A percentile compares a stretch with the other conserved stretches of the same genome.
Conservation (phyloP, 768 basidiomycete genomes). For the Hericium erinaceus region DNA sequence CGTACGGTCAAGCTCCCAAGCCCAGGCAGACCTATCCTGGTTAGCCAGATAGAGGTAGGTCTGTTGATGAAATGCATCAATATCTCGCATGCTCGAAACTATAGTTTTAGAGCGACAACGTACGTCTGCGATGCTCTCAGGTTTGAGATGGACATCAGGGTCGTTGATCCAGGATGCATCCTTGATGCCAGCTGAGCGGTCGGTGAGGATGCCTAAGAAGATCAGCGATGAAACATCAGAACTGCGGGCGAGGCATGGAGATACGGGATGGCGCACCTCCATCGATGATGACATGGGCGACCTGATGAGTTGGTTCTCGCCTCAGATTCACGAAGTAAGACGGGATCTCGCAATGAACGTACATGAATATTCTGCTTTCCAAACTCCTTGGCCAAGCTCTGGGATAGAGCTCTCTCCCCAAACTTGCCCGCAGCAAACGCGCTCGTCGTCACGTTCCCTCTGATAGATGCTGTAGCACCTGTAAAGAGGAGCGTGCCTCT, state of each 20-base stretch:
- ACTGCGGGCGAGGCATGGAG: too few relatives aligned
- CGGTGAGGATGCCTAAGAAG: conserved; percentile 20
- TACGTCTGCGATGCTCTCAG: conserved; percentile 65
- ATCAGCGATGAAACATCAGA: too few relatives aligned
- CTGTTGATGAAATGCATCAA: conserved; percentile 23
- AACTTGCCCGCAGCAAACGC: conserved; percentile 34
- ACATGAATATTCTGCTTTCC: conserved; percentile 37
- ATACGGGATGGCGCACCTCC: conserved; percentile 31
- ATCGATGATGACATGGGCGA: conserved; percentile 53
- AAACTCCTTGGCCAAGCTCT: conserved; percentile 35
- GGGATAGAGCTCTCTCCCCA: conserved; percentile 31
- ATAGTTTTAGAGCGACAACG: conserved; percentile 6
- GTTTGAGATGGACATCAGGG: conserved; percentile 39
- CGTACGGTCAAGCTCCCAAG: conserved; percentile 76
- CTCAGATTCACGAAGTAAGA: neutral
- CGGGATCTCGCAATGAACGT: neutral
- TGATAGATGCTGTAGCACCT: conserved; percentile 31
- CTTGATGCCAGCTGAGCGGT: neutral
- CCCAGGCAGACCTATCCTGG: conserved; percentile 66
- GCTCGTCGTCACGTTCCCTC: conserved; percentile 31
- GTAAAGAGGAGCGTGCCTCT: conserved; percentile 36
- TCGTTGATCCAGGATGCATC: conserved; percentile 33
- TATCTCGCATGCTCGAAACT: neutral
- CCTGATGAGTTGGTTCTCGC: conserved; percentile 2
- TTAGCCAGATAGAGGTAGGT: conserved; percentile 56